Base-by-base conservation (phyloP, 331 rosid genomes). In the Malus hybrid region DNA sequence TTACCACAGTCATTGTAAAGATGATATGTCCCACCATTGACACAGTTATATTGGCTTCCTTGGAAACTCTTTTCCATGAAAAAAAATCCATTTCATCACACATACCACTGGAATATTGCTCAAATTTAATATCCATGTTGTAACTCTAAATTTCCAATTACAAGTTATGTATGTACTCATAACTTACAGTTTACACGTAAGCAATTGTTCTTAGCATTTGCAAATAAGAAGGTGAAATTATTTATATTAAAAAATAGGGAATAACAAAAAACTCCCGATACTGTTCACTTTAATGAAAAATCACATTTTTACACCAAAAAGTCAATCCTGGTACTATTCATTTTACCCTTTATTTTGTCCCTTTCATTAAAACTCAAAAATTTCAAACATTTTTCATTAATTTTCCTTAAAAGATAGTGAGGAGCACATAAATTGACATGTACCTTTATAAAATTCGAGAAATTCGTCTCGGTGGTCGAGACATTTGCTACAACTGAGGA, bases 101-200 rank as follows among this genome's bases (percentile, higher is more conserved):
- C 87, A 83, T 14, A 83, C 84, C 71, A 83, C 87, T 5, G 87
- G 87, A 75, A 83, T 77, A 84, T 80, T 76, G 80, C 84, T 83
- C 33, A 83, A 71, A 77, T 80, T 83, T 22, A 82, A 80, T 24
- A 83, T 83, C 82, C 64, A 77, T n/a, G 48, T 44, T 19, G 14
- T 32, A 65, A 66, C 27, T 11, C 27, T 32, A n/a, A 33, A 60
- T 24, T 5, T 4, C 13, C 18, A 60, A 24, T 60, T 6, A 60
- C 32, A 60, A 33, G 2, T 3, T 29, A 29, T 24, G 24, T 24
- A 0, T 1, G 24, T 24, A 60, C 36, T 29, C 24, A 28, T 72
- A 12, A 66, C 42, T 5, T 52, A 52, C 20, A 52, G 20, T 15
- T 14, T 14, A 0, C 20, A 8, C 6, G 20, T 52, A 8, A 16